Evolutionary conservation across 305 asterid species (phyloP).

Genomic region (Fraxinus sp.): DNA sequence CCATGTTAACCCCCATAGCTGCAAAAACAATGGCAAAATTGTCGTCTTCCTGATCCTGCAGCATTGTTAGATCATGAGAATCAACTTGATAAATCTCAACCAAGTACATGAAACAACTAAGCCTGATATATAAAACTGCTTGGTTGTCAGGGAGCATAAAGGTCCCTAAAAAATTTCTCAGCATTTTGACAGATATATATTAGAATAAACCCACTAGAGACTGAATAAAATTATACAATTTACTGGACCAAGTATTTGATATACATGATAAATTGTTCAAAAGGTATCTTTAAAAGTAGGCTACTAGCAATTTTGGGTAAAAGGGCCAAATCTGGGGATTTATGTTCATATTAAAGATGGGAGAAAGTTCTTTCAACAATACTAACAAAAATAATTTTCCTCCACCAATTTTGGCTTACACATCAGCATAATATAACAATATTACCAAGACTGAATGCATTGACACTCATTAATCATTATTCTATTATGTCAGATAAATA

Average conservation of each 20-base stretch:
- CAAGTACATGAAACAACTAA: neutral
- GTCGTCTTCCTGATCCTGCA: conserved; percentile 80
- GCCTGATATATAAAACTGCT: neutral
- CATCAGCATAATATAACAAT: neutral
- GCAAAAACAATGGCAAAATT: conserved; percentile 98
- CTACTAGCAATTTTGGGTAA: neutral
- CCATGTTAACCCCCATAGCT: conserved; percentile 99
- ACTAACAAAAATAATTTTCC: neutral
- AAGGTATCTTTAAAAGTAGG: neutral
- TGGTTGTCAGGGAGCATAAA: neutral
- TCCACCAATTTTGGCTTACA: neutral
- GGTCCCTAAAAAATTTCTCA: neutral
- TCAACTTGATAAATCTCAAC: conserved; percentile 16
- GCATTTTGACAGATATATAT: neutral
- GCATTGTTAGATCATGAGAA: conserved; percentile 26
- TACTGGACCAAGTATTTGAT: neutral
- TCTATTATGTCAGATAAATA: neutral
- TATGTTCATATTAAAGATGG: neutral
- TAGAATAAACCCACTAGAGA: neutral
- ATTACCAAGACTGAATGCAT: neutral
- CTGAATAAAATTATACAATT: neutral
- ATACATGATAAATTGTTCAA: neutral
- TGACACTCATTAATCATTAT: neutral
- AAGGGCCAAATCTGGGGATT: neutral
- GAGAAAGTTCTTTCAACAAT: neutral